These are phyloP conservation scores for Pontederia crassipes DNA, from an alignment of 176 grass and related monocot species.

Conservation along the genomic window DNA sequence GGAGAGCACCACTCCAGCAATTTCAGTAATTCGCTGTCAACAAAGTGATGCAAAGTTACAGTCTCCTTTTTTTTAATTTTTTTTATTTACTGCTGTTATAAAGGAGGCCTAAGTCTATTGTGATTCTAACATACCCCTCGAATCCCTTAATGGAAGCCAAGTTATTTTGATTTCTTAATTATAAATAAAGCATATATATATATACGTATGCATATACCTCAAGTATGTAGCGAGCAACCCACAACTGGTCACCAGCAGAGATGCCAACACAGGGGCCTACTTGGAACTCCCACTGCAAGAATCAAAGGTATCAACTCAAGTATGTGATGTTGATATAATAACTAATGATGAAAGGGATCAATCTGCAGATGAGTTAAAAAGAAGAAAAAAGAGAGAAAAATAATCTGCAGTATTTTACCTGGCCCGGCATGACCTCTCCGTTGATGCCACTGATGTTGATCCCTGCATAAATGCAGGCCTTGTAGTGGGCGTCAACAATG, in stretches of 20 bases:
- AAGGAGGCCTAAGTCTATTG: too few relatives aligned
- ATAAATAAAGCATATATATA: background rate
- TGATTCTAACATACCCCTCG: too few relatives aligned
- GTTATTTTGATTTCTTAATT: too few relatives aligned
- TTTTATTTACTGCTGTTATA: too few relatives aligned
- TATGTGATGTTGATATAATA: background rate
- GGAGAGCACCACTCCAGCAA: constrained; percentile 80
- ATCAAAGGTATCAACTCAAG: background rate
- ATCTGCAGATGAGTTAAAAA: background rate
- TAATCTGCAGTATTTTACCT: constrained; percentile 25
- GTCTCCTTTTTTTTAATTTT: background rate
- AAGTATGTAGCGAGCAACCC: constrained; percentile 71
- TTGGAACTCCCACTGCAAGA: constrained; percentile 87
- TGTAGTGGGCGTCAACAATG: constrained; percentile 96
- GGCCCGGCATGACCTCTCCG: constrained; percentile 94
- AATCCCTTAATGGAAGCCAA: too few relatives aligned
- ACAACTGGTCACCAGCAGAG: constrained; percentile 47
- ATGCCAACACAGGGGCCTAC: constrained; percentile 88
- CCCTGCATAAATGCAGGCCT: constrained; percentile 80
- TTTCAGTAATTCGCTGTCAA: constrained; percentile 75
- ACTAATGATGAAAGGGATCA: background rate
- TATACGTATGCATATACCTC: constrained; percentile 23
- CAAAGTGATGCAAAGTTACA: background rate
- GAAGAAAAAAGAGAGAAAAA: background rate
- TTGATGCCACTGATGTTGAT: constrained; percentile 99